Evolutionary conservation across 1,284 basidiomycete genomes (phyloP).

Genomic region (Apiotrichum sp.): DNA sequence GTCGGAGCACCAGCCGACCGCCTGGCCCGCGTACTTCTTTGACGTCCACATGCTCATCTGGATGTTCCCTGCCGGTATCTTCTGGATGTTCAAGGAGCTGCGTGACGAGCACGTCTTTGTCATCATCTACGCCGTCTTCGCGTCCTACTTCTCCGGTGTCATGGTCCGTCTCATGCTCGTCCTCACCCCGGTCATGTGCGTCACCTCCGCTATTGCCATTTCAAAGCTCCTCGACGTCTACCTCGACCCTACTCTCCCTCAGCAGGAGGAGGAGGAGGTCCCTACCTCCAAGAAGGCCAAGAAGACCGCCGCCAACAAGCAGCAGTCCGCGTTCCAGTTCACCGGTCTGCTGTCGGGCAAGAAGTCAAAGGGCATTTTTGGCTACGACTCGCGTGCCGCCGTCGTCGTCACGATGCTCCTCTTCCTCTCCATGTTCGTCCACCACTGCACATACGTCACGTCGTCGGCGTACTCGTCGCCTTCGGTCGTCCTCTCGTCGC

Average conservation of each 20-base stretch:
- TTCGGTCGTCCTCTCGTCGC: conserved; percentile 86
- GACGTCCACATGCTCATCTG: conserved; percentile 94
- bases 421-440: conserved; percentile 81
- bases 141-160: conserved; percentile 97
- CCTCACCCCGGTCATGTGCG: conserved; percentile 50
- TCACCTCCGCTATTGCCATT: conserved; percentile 82
- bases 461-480: conserved; percentile 94
- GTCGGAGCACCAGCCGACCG: conserved; percentile 99
- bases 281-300: conserved; percentile 53
- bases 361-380: conserved; percentile 64
- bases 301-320: conserved; percentile 49
- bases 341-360: conserved; percentile 27
- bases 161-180: conserved; percentile 72
- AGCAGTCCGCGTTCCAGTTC: conserved; percentile 20
- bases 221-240: conserved; percentile 86
- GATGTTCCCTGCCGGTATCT: conserved; percentile 94
- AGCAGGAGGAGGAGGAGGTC: conserved; percentile 17
- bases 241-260: conserved; percentile 56
- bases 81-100: conserved; percentile 86
- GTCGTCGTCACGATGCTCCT: conserved; percentile 72
- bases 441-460: conserved; percentile 97
- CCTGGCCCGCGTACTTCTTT: conserved; percentile 99
- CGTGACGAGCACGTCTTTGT: conserved; percentile 98
- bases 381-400: conserved; percentile 71
- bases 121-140: conserved; percentile 94